Evolutionary conservation across 768 basidiomycete species (phyloP).

Genomic region (Kwoniella dejecticola): DNA sequence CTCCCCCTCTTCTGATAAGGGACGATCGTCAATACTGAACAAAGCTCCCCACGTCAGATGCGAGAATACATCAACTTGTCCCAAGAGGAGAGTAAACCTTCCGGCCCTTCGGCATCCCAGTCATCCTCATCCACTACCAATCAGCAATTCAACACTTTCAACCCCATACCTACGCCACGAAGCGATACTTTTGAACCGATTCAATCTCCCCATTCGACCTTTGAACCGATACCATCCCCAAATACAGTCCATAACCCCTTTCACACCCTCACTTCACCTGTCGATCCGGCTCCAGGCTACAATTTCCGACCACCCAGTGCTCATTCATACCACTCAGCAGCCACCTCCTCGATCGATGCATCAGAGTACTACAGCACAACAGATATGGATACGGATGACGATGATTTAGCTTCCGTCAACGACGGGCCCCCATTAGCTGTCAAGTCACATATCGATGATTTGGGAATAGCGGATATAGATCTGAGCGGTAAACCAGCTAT

Average conservation of each 20-base stretch:
- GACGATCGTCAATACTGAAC: too few species aligned
- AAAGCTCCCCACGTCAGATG: slow-evolving; percentile 5
- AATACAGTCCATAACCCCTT: neutral
- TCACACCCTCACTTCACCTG: slow-evolving; percentile 2
- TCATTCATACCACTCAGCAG: slow-evolving; percentile 7
- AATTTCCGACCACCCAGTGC: slow-evolving; percentile 4
- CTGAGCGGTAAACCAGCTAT: slow-evolving; percentile 7
- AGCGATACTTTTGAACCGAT: neutral
- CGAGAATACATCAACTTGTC: slow-evolving; percentile 15
- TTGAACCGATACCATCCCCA: slow-evolving; percentile 3
- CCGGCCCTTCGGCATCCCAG: neutral
- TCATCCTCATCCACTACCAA: neutral
- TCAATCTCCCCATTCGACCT: slow-evolving; percentile 2
- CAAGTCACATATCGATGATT: slow-evolving; percentile 11
- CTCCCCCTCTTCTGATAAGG: neutral
- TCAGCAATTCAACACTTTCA: neutral
- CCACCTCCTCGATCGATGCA: slow-evolving; percentile 4
- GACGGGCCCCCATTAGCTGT: slow-evolving; percentile 11
- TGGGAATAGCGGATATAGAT: slow-evolving; percentile 14
- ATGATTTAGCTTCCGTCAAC: slow-evolving; percentile 9
- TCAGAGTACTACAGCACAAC: slow-evolving; percentile 22
- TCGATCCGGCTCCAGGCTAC: neutral
- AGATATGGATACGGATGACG: slow-evolving; percentile 25
- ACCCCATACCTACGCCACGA: neutral
- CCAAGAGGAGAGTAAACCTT: slow-evolving; percentile 1